These are phyloP conservation scores for Aureobasidium leucospermi DNA, from an alignment of 2,329 filamentous ascomycete species.

Conservation along the genomic window DNA sequence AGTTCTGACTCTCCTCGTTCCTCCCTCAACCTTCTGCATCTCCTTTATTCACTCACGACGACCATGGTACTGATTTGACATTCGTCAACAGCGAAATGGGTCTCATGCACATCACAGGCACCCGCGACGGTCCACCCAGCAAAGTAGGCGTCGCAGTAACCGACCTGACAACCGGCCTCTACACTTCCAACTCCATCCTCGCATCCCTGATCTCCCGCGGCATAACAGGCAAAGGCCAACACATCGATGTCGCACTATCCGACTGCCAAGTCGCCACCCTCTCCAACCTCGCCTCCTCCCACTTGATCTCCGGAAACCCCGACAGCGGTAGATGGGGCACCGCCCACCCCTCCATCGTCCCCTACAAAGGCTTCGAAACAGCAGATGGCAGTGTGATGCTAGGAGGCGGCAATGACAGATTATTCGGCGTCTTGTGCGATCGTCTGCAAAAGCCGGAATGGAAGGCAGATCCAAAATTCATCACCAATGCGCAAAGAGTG, in stretches of 20 bases:
- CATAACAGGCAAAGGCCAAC: constrained; percentile 73
- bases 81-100: constrained; percentile 62
- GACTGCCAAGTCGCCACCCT: constrained; percentile 94
- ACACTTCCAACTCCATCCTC: constrained; percentile 93
- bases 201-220: constrained; percentile 74
- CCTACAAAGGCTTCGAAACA: constrained; percentile 75
- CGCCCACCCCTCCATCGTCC: constrained; percentile 96
- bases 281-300: constrained; percentile 91
- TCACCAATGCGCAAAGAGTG: constrained; percentile 53
- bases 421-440: constrained; percentile 54
- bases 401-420: constrained; percentile 56
- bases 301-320: constrained; percentile 76
- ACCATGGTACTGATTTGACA: constrained; percentile 8
- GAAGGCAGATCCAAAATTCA: constrained; percentile 49
- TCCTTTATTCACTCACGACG: background rate
- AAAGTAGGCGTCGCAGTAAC: constrained; percentile 98
- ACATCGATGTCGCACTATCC: constrained; percentile 83
- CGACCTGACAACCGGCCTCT: constrained; percentile 88
- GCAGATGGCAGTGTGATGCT: constrained; percentile 56
- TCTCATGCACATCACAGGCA: constrained; percentile 95
- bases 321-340: constrained; percentile 93
- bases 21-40: background rate
- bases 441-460: constrained; percentile 52
- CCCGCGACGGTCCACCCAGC: constrained; percentile 79
- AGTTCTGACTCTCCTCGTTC: constrained; percentile 24